Base-by-base conservation (phyloP, 1,284 basidiomycete genomes). In the Cryptococcus jaspeensis region DNA sequence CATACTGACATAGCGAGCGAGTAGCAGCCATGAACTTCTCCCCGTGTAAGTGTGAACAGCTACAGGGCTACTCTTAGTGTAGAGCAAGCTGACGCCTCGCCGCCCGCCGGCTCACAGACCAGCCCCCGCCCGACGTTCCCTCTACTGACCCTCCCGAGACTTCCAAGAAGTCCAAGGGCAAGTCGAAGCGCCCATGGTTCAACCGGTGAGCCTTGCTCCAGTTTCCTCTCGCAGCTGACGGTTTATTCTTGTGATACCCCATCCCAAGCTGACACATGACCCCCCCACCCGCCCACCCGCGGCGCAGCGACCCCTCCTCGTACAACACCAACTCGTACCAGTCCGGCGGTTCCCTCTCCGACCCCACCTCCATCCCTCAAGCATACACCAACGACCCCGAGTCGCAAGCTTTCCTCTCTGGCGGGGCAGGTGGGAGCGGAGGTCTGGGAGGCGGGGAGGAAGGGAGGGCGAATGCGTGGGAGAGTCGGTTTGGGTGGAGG, bases 401-500 rank as follows among this genome's bases (percentile, higher is more conserved):
- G 50, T 66, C 71, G 47, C 79, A 80, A 35, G 82, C 83, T 12
- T 75, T 78, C 38, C 35, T 57, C n/a, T n/a, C 44, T 7, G 70
- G 79, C 3, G 79, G 80, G 7, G 42, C 53, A 12, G 25, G 25
- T 8, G 32, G 45, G 18, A 20, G 35, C 25, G 23, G 55, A 11
- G 55, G 52, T 2, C 56, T 56, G 39, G 78, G 62, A 13, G 61
- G 45, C 13, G 76, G 83, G 16, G 79, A 80, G 13, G 82, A 82
- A 46, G 78, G 78, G 13, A 80, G 80, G 18, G 79, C 78, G 36
- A 88, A 84, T 61, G 83, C 83, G 56, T 90, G 87, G 85, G 86
- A 88, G 78, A 88, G 86, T 32, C 79, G 84, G 46, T 84, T 84
- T 67, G 85, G 85, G 15, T 81, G 84, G 80, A 81, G 88, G 59